Evolutionary conservation across 2,329 filamentous ascomycete species (phyloP), one percentile per base, ranked within the genome.

Genomic region (Exophiala alcalophila): DNA sequence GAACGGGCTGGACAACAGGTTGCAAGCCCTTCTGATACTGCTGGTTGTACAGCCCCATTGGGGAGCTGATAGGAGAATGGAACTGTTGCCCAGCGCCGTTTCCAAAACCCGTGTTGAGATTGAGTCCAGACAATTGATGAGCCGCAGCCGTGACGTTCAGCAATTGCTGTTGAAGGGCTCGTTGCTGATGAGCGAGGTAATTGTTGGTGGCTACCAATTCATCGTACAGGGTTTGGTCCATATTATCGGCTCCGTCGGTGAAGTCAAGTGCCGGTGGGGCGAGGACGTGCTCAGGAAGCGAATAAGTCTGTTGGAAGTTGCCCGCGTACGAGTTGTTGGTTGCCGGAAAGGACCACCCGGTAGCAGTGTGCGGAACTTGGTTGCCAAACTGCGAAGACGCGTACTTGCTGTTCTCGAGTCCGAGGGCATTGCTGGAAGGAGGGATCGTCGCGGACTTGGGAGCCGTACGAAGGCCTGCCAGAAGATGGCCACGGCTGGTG

Each of bases 161-260:
- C 54, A 97, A 77, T 69, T 97, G 89, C 69, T 96, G 90, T 68
- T 97, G 90, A 38, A 97, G 80, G 53, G 86, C 84, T 69, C 95
- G 89, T 68, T 97, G 91, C 68, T 95, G 90, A 61, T 95, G 88
- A 27, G 89, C 88, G 36, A 98, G 77, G 61, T 94, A 94, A 62
- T 92, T 71, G 65, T 96, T 95, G 59, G 89, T 94, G 44, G 88
- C 85, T 60, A 96, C 79, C 52, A 97, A 74, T 66, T 95, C 88
- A 39, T 89, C 86, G 55, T 95, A 92, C 39, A 94, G 66, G 49
- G 80, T 83, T 38, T 90, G 88, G 59, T 97, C 92, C 70, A 94
- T 86, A 56, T 82, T 76, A 49, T 86, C 78, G 56, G 84, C 80
- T 32, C 75, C 74, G 57, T 81, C 76, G 52, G 83, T 79, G 38